Evolutionary conservation across 345 rosid species (phyloP), one percentile per base, ranked within the genome.

Genomic region (Populus tremula): DNA sequence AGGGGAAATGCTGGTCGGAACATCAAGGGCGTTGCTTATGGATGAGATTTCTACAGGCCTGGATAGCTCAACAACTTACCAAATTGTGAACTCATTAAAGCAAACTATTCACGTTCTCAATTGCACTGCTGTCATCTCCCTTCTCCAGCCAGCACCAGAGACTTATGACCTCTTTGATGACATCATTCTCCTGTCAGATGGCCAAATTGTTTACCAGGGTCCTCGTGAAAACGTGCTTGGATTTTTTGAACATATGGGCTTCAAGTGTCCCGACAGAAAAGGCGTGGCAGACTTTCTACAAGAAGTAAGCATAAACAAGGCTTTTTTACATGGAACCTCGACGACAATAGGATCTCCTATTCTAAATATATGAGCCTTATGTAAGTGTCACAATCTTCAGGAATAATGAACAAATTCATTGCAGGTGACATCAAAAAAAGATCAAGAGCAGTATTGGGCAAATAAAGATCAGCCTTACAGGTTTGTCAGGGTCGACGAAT

Each of bases 71-170:
- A 93, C 96, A 13, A 91, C 97, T 43, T 91, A 80, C 78, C 92
- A 85, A 70, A 91, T 93, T 59, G 88, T 90, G 82, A 93, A 88
- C 81, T 89, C 83, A 81, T 80, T 91, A 86, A 93, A 83, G 84
- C 97, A 93, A 59, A 69, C 88, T 77, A 90, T 87, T 81, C 94
- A 91, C 77, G 87, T 89, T 27, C 76, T 87, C 35, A 88, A 90
- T 77, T 87, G 84, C 72, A 93, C 97, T 6, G 87, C 88, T 85
- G 81, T 84, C 45, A 88, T 93, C 18, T 89, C 96, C 5, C 94
- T 93, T 64, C 89, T 93, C 20, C 97, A 93, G 85, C 97, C 97
- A 5, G 93, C 97, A 5, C 93, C 97, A 0, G 97, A 93, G 86
- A 86, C 94, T 33, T 81, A 76, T 69, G 80, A 90, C 80, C 89